Percentiles rank a stretch among this genome's conserved stretches.
Conservation (phyloP, 495 filamentous ascomycete genomes). For the Daldinia decipiens region DNA sequence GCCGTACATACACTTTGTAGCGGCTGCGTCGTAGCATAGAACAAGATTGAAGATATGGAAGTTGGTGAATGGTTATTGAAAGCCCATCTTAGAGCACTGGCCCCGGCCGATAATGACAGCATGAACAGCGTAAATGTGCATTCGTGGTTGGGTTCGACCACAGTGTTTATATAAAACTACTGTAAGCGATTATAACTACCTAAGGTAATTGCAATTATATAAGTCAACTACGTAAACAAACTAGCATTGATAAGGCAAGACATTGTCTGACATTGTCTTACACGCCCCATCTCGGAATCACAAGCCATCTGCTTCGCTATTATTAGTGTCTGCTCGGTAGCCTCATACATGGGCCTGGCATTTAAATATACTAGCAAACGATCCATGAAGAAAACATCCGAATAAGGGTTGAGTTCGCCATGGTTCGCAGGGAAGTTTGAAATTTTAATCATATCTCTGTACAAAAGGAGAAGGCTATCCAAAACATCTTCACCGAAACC, state of each 20-base stretch:
- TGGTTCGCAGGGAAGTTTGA: not conserved
- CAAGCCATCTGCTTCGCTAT: not conserved
- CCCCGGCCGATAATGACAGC: slow-evolving; percentile 14
- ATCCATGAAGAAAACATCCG: not conserved
- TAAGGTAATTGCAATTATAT: slow-evolving; percentile 9
- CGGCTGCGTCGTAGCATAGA: slow-evolving; percentile 16
- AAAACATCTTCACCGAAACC: slow-evolving; percentile 37
- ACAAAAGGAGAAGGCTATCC: slow-evolving; percentile 3
- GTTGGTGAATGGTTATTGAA: slow-evolving; percentile 10
- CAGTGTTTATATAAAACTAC: slow-evolving; percentile 7
- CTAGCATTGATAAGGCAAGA: slow-evolving; percentile 30
- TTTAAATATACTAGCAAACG: not conserved
- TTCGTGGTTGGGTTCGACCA: not conserved
- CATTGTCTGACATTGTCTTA: slow-evolving; percentile 18
- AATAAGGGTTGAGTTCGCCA: not conserved
- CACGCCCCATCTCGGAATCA: slow-evolving; percentile 3
- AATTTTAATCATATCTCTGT: not conserved
- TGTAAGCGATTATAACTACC: slow-evolving; percentile 3
- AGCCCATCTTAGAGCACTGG: slow-evolving; percentile 9
- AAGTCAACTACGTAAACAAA: not conserved
- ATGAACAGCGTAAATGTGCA: slow-evolving; percentile 16
- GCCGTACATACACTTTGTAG: slow-evolving; percentile 8
- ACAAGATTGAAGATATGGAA: slow-evolving; percentile 27
- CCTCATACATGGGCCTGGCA: not conserved
- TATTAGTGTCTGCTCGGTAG: not conserved